Conservation (phyloP, 768 basidiomycete genomes). For the Trametes sanguinea region DNA sequence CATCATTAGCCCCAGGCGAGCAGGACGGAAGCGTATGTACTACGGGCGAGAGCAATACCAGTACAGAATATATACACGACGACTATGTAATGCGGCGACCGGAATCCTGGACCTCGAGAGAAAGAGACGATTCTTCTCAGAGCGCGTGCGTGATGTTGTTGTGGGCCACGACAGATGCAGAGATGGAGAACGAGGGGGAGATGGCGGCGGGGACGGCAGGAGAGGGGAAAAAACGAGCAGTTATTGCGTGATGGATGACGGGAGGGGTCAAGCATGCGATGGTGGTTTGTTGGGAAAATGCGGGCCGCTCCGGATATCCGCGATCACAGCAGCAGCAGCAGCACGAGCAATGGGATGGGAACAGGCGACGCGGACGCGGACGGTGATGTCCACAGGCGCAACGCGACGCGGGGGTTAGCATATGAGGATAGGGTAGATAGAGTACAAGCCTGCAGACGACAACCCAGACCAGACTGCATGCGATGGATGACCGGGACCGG, state of each 20-base stretch:
- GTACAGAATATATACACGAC: conserved; percentile 26
- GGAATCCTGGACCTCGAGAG: background rate
- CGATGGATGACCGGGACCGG: too few species aligned
- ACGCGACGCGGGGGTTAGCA: too few species aligned
- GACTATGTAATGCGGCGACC: conserved; percentile 16
- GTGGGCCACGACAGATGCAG: background rate
- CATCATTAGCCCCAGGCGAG: background rate
- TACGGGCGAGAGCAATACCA: conserved; percentile 13
- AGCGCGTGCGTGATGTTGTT: background rate
- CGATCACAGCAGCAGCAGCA: too few species aligned
- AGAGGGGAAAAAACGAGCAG: conserved; percentile 7
- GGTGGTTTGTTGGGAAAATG: too few species aligned
- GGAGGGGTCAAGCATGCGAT: too few species aligned
- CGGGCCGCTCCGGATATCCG: too few species aligned
- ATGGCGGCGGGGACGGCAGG: background rate
- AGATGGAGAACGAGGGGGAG: background rate
- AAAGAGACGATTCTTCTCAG: too few species aligned
- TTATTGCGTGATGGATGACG: too few species aligned
- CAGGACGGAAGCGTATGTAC: conserved; percentile 18
- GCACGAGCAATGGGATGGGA: too few species aligned
- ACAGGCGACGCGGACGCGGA: too few species aligned
- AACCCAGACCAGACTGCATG: background rate
- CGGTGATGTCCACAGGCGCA: too few species aligned
- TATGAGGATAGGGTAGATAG: too few species aligned
- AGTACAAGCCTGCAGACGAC: background rate